These are phyloP conservation scores for Silybum marianum DNA, from an alignment of 129 eudicot species.

Conservation along the genomic window DNA sequence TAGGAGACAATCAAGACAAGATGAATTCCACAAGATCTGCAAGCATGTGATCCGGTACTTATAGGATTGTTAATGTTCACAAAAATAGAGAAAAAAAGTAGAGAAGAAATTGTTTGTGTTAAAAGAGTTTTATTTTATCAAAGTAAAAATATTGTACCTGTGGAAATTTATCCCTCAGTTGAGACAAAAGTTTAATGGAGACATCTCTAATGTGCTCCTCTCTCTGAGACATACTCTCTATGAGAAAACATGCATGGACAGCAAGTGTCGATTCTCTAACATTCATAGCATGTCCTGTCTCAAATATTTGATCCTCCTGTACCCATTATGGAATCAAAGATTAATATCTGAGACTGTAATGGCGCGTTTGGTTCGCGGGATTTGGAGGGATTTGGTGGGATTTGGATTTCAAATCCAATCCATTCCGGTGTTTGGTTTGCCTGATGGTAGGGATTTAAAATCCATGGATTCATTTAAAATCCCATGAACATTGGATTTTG, in stretches of 20 bases:
- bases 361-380: too few relatives aligned
- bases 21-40: slow-evolving; percentile 97
- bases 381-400: too few relatives aligned
- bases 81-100: not conserved
- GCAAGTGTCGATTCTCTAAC: slow-evolving; percentile 73
- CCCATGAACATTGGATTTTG: too few relatives aligned
- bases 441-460: too few relatives aligned
- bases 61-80: not conserved
- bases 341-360: too few relatives aligned
- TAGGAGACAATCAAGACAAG: slow-evolving; percentile 82
- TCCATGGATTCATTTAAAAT: too few relatives aligned
- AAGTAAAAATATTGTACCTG: slow-evolving; percentile 53
- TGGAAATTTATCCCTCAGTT: slow-evolving; percentile 84
- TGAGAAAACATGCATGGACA: slow-evolving; percentile 85
- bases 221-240: slow-evolving; percentile 85
- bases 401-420: too few relatives aligned
- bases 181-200: slow-evolving; percentile 76
- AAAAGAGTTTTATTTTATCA: not conserved
- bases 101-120: not conserved
- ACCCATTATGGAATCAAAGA: not conserved
- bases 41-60: slow-evolving; percentile 27
- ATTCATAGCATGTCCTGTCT: slow-evolving; percentile 78
- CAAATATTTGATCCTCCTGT: slow-evolving; percentile 85
- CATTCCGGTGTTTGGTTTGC: too few relatives aligned
- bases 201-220: slow-evolving; percentile 89